Percentiles rank a stretch among this genome's conserved stretches.
Evolutionary conservation across 768 basidiomycete genomes (phyloP).

Genomic region (Russula sp.): DNA sequence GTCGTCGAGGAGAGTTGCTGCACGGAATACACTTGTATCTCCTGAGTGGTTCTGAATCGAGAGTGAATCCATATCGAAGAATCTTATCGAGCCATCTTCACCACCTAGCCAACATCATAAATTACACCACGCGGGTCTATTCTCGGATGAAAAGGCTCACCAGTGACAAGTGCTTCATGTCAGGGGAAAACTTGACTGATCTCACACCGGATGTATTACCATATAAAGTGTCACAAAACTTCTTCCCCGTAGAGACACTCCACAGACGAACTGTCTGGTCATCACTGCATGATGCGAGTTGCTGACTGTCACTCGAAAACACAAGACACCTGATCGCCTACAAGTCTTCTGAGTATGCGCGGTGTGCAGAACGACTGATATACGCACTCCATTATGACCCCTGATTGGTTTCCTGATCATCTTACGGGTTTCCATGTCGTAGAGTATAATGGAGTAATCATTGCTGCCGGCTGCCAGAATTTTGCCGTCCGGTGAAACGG

Average conservation of each 20-base stretch:
- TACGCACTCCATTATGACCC: conserved; percentile 18
- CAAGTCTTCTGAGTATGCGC: neutral
- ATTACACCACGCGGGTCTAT: neutral
- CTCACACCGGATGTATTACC: conserved; percentile 13
- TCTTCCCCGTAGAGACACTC: conserved; percentile 20
- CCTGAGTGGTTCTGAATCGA: conserved; percentile 7
- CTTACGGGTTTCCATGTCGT: conserved; percentile 12
- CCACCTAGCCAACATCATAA: conserved; percentile 4
- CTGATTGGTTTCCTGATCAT: conserved; percentile 8
- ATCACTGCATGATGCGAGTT: conserved; percentile 16
- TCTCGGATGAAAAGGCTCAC: neutral
- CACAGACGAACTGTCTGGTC: conserved; percentile 21
- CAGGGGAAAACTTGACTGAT: conserved; percentile 27
- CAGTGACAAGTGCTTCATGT: conserved; percentile 25
- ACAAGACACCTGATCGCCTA: conserved; percentile 12
- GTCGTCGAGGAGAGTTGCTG: conserved; percentile 1
- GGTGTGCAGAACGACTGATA: neutral
- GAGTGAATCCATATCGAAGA: conserved; percentile 25
- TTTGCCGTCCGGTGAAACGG: conserved; percentile 33
- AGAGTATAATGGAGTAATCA: conserved; percentile 15
- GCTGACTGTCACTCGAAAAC: conserved; percentile 14
- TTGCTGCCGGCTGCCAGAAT: conserved; percentile 29
- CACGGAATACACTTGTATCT: conserved; percentile 13
- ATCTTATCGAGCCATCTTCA: conserved; percentile 14
- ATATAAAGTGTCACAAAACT: conserved; percentile 17